Percentiles rank a stretch among this genome's conserved stretches.
Conservation (phyloP, 2,329 filamentous ascomycete species). For the Chaetomium olivaceum region DNA sequence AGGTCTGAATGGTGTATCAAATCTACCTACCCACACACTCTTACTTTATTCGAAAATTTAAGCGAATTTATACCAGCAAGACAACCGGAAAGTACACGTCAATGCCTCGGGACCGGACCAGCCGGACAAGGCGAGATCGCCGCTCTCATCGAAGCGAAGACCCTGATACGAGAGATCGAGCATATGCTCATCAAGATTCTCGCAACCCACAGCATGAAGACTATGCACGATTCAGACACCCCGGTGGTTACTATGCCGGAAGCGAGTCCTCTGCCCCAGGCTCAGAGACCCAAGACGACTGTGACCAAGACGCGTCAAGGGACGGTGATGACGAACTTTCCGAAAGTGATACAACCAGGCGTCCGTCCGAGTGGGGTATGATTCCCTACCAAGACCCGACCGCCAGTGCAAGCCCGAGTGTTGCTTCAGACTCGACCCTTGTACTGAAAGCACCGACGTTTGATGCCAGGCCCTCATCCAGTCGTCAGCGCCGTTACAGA, state of each 20-base stretch:
- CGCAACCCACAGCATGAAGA: not conserved
- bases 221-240: not conserved
- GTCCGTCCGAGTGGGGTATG: not conserved
- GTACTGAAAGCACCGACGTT: not conserved
- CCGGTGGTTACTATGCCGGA: not conserved
- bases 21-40: not conserved
- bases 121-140: not conserved
- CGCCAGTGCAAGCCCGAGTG: not conserved
- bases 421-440: not conserved
- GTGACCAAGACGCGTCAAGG: not conserved
- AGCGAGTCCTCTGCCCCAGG: not conserved
- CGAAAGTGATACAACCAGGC: not conserved
- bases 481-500: not conserved
- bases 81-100: not conserved
- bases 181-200: not conserved
- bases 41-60: not conserved
- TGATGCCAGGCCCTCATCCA: not conserved
- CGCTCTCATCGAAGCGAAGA: not conserved
- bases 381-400: not conserved
- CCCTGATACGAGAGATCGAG: not conserved
- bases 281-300: not conserved
- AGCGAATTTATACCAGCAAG: not conserved
- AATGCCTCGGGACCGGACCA: not conserved
- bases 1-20: not conserved
- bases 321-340: not conserved